Percentiles rank a stretch among this genome's conserved stretches.
Conservation (phyloP, 2,329 filamentous ascomycete species). For the Furcasterigmium sp. region DNA sequence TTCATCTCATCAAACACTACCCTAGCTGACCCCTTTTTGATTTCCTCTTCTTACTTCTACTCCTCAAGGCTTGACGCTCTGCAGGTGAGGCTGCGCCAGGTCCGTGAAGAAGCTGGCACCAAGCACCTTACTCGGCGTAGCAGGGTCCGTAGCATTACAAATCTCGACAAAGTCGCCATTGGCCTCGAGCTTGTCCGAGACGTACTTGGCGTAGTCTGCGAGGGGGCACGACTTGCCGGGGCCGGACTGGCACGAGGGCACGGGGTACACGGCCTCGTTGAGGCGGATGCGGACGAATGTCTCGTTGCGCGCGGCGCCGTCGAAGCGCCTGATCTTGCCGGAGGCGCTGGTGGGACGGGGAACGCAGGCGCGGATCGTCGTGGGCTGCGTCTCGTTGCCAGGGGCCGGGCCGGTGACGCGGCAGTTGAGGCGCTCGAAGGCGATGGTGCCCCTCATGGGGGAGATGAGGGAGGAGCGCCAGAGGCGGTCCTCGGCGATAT, state of each 20-base stretch:
- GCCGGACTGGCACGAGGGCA: slow-evolving; percentile 48
- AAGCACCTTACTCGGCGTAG: slow-evolving; percentile 31
- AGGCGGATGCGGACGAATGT: slow-evolving; percentile 52
- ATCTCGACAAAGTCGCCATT: slow-evolving; percentile 44
- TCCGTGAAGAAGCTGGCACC: slow-evolving; percentile 47
- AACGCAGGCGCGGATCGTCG: slow-evolving; percentile 8
- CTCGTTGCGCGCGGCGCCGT: slow-evolving; percentile 17
- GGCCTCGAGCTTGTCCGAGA: slow-evolving; percentile 36
- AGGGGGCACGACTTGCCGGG: slow-evolving; percentile 49
- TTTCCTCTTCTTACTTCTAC: background rate
- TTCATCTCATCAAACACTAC: too few relatives aligned
- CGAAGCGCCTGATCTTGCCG: background rate
- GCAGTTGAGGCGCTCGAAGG: slow-evolving; percentile 59
- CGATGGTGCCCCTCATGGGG: slow-evolving; percentile 60
- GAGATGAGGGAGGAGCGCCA: slow-evolving; percentile 52
- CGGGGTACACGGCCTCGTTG: slow-evolving; percentile 58
- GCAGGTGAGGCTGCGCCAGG: slow-evolving; percentile 31
- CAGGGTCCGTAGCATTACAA: slow-evolving; percentile 38
- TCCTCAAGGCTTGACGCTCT: slow-evolving; percentile 14
- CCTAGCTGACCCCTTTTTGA: too few relatives aligned
- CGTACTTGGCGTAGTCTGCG: slow-evolving; percentile 36
- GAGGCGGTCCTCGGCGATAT: slow-evolving; percentile 39
- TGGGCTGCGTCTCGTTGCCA: slow-evolving; percentile 3
- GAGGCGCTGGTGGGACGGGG: slow-evolving; percentile 4
- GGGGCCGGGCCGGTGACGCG: slow-evolving; percentile 10